These are phyloP conservation scores for Yamadazyma paraphyllophila DNA, from an alignment of 805 yeast species.

Conservation along the genomic window DNA sequence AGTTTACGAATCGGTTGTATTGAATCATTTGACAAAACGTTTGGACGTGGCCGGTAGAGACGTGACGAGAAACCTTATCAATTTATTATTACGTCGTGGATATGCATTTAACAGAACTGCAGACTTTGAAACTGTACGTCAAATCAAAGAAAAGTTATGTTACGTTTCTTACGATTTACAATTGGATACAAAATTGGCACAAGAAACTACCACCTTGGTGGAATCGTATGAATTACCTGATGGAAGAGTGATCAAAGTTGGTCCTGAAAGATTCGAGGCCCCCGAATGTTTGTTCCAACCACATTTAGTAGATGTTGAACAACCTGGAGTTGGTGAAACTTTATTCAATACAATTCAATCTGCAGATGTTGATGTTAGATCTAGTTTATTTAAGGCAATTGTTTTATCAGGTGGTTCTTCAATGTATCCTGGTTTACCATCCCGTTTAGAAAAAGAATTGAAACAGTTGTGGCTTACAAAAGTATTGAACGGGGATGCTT, in stretches of 20 bases:
- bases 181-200: slow-evolving; percentile 80
- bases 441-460: slow-evolving; percentile 90
- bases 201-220: slow-evolving; percentile 93
- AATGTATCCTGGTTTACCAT: slow-evolving; percentile 98
- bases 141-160: slow-evolving; percentile 93
- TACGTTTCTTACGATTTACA: slow-evolving; percentile 93
- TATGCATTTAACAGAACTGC: slow-evolving; percentile 98
- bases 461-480: slow-evolving; percentile 93
- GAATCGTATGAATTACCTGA: slow-evolving; percentile 93
- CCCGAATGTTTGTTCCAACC: slow-evolving; percentile 98
- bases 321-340: slow-evolving; percentile 93
- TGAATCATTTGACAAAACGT: slow-evolving; percentile 88
- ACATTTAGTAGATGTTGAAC: slow-evolving; percentile 89
- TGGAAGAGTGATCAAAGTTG: slow-evolving; percentile 90
- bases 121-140: slow-evolving; percentile 97
- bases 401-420: slow-evolving; percentile 97
- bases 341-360: slow-evolving; percentile 89
- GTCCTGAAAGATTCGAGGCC: slow-evolving; percentile 94
- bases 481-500: slow-evolving; percentile 82
- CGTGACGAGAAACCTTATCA: slow-evolving; percentile 94
- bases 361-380: slow-evolving; percentile 91
- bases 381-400: slow-evolving; percentile 84
- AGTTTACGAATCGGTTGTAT: slow-evolving; percentile 94
- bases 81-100: slow-evolving; percentile 87
- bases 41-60: slow-evolving; percentile 98